Evolutionary conservation across 2,329 filamentous ascomycete genomes (phyloP).

Genomic region (Ceratocystis smalleyi): DNA sequence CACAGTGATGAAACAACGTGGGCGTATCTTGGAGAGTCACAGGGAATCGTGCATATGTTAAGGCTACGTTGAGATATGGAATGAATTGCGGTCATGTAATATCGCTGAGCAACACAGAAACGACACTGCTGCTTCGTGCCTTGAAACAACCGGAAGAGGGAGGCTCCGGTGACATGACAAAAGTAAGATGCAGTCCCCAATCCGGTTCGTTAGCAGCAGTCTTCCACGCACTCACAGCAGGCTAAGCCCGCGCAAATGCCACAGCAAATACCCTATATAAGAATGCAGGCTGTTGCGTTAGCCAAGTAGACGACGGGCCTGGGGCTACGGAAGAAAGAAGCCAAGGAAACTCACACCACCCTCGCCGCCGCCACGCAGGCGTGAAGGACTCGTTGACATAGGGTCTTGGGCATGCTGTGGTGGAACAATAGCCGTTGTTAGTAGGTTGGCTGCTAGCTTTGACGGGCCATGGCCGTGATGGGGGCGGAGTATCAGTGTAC

Average conservation of each 20-base stretch:
- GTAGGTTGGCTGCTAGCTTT: neutral
- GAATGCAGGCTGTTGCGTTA: neutral
- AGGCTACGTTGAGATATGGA: neutral
- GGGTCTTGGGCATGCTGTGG: neutral
- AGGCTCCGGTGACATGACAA: no score
- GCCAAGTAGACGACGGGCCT: neutral
- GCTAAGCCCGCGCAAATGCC: slow-evolving; percentile 28
- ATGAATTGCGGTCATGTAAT: no score
- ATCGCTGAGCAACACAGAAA: no score
- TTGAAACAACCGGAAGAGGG: no score
- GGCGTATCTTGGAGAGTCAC: neutral
- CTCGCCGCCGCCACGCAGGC: slow-evolving; percentile 10
- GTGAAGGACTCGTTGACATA: slow-evolving; percentile 4
- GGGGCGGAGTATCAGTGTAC: neutral
- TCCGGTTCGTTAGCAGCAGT: slow-evolving; percentile 20
- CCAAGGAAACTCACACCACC: slow-evolving; percentile 8
- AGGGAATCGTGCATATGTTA: neutral
- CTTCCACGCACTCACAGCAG: slow-evolving; percentile 21
- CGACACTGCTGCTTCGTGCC: no score
- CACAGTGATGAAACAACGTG: neutral
- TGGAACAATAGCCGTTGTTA: neutral
- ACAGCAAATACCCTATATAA: slow-evolving; percentile 27
- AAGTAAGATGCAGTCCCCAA: neutral
- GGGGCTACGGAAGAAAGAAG: neutral
- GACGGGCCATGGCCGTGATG: neutral